phyloP scores from a whole-genome alignment of 805 yeast species.

The Candida sonorensis region DNA sequence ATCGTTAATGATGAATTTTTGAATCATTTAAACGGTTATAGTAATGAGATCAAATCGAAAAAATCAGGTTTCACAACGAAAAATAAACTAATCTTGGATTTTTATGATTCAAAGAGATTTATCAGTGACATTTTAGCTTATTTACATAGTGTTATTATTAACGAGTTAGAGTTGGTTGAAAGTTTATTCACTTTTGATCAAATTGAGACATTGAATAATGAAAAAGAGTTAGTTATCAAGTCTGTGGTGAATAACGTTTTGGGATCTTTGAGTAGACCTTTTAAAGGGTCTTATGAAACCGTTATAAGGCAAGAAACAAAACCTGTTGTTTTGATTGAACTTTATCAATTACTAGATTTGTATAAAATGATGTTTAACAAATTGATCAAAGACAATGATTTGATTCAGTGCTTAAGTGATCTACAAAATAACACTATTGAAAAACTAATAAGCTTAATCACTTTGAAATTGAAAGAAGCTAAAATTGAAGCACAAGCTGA shows the following conservation, averaged over 20 bases:
- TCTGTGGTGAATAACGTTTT: conserved; percentile 44
- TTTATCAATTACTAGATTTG: conserved; percentile 57
- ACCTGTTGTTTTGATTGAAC: conserved; percentile 46
- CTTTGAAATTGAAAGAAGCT: conserved; percentile 28
- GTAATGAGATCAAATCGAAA: conserved; percentile 16
- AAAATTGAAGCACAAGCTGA: conserved; percentile 27
- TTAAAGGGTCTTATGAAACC: conserved; percentile 61
- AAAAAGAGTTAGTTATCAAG: conserved; percentile 18
- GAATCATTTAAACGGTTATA: conserved; percentile 41
- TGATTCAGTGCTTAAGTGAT: conserved; percentile 21
- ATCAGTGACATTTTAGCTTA: conserved; percentile 86
- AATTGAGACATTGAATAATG: conserved; percentile 14
- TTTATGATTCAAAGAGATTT: conserved; percentile 76
- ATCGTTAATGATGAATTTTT: conserved; percentile 60
- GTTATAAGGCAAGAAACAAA: conserved; percentile 59
- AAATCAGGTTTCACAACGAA: too few relatives aligned
- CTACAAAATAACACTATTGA: conserved; percentile 30
- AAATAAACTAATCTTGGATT: conserved; percentile 56
- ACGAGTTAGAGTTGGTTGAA: conserved; percentile 73
- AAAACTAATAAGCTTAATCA: conserved; percentile 34
- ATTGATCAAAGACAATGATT: conserved; percentile 21
- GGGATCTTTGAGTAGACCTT: conserved; percentile 49
- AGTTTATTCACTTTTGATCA: conserved; percentile 46
- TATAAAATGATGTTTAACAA: conserved; percentile 65
- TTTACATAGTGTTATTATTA: conserved; percentile 77